phyloP scores from a whole-genome alignment of 208 protist genomes.

The Naegleria lovaniensis region DNA sequence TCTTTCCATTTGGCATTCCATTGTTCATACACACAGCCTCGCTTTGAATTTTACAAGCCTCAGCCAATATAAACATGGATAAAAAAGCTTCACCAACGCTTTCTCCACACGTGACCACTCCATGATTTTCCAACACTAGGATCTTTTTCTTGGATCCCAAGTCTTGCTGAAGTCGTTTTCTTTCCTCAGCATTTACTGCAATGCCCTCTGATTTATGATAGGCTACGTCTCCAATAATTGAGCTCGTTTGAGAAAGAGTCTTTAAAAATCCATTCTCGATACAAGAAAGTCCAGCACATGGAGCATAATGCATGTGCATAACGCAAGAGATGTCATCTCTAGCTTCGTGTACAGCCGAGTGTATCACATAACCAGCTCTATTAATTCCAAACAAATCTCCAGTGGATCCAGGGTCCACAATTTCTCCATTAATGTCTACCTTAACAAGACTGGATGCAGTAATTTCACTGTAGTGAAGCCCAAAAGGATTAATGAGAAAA shows the following conservation, averaged over 20 bases:
- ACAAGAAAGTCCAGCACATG: neutral
- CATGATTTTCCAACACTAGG: conserved; percentile 21
- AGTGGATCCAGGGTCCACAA: conserved; percentile 8
- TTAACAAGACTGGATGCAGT: conserved; percentile 21
- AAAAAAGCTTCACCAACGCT: conserved; percentile 7
- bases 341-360: conserved; percentile 9
- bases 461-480: conserved; percentile 21
- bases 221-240: neutral
- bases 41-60: conserved; percentile 15
- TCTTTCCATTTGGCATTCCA: no score
- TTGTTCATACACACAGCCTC: neutral
- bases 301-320: neutral
- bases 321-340: conserved; percentile 7
- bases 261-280: neutral
- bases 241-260: neutral
- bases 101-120: conserved; percentile 17
- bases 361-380: conserved; percentile 30
- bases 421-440: conserved; percentile 22
- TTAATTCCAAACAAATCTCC: conserved; percentile 28
- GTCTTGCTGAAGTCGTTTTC: neutral
- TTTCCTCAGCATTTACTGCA: neutral
- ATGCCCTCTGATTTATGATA: conserved; percentile 25
- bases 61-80: neutral
- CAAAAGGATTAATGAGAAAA: conserved; percentile 32
- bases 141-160: neutral